Conservation (phyloP, 1,284 basidiomycete species). For the Sporisorium iseilematis-ciliati region DNA sequence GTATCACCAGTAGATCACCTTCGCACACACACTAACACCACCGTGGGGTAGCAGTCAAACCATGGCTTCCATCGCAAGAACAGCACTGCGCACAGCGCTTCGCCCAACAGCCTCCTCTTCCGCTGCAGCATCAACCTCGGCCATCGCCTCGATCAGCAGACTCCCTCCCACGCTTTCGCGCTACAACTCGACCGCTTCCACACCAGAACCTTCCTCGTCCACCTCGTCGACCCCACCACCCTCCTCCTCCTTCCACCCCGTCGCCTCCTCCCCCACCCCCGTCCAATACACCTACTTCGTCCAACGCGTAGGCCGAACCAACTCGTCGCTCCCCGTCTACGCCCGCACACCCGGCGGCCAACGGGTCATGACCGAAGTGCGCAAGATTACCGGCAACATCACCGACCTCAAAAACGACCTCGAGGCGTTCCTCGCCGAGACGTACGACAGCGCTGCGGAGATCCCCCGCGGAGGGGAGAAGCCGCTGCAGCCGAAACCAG, state of each 20-base stretch:
- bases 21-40: too few species aligned
- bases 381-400: slow-evolving; percentile 55
- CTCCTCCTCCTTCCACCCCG: slow-evolving; percentile 10
- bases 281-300: slow-evolving; percentile 57
- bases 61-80: slow-evolving; percentile 32
- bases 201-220: slow-evolving; percentile 1
- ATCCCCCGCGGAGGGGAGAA: slow-evolving; percentile 11
- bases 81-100: slow-evolving; percentile 14
- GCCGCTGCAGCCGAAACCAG: slow-evolving; percentile 18
- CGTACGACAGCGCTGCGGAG: slow-evolving; percentile 11
- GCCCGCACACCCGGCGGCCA: slow-evolving; percentile 54
- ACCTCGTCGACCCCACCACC: neutral
- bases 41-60: neutral
- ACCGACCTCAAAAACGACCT: slow-evolving; percentile 38
- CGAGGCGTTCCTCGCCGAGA: slow-evolving; percentile 29
- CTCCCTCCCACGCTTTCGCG: slow-evolving; percentile 8
- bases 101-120: slow-evolving; percentile 4
- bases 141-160: slow-evolving; percentile 31
- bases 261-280: slow-evolving; percentile 19
- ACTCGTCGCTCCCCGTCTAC: slow-evolving; percentile 55
- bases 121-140: slow-evolving; percentile 9
- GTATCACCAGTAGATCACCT: too few species aligned
- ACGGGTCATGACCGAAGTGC: slow-evolving; percentile 51
- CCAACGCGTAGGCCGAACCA: slow-evolving; percentile 52
- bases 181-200: slow-evolving; percentile 23